phyloP scores from a whole-genome alignment of 1,284 basidiomycete genomes.

The Phylloboletellus chloephorus region DNA sequence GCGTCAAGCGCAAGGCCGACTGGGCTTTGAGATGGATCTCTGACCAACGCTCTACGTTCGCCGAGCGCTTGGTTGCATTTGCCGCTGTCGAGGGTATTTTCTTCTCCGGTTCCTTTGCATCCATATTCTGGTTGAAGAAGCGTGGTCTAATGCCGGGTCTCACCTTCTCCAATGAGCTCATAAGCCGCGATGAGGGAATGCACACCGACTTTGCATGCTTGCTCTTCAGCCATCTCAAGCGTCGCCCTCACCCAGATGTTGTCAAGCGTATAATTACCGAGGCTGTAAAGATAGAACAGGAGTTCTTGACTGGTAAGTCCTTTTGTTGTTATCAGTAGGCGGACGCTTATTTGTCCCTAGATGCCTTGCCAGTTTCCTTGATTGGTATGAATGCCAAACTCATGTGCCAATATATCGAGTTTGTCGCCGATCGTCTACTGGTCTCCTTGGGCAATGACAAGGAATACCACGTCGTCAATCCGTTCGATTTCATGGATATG shows the following conservation, averaged over 20 bases:
- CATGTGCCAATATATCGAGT: constrained; percentile 96
- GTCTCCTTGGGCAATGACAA: constrained; percentile 82
- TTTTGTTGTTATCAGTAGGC: fast-evolving
- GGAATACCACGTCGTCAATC: constrained; percentile 72
- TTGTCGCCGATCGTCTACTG: constrained; percentile 90
- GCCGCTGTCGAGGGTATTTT: constrained; percentile 99
- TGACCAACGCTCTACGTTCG: constrained; percentile 80
- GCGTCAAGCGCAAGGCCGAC: constrained; percentile 87
- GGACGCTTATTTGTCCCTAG: constrained; percentile 30
- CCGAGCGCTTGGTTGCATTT: constrained; percentile 90
- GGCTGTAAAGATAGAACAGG: constrained; percentile 82
- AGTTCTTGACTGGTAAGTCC: constrained; percentile 69
- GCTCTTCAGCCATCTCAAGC: constrained; percentile 82
- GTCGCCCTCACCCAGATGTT: constrained; percentile 76
- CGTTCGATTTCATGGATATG: constrained; percentile 93
- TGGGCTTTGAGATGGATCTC: constrained; percentile 95
- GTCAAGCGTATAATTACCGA: constrained; percentile 73
- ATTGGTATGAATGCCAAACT: constrained; percentile 84
- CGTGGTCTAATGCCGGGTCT: constrained; percentile 97
- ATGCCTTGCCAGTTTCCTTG: constrained; percentile 65
- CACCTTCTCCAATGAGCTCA: constrained; percentile 96
- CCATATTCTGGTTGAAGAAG: constrained; percentile 99
- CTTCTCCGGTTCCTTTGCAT: constrained; percentile 92
- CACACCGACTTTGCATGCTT: constrained; percentile 98
- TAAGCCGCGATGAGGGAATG: constrained; percentile 96